Conservation (phyloP, 192 early-diverging fungal genomes). For the Entomortierella parvispora region DNA sequence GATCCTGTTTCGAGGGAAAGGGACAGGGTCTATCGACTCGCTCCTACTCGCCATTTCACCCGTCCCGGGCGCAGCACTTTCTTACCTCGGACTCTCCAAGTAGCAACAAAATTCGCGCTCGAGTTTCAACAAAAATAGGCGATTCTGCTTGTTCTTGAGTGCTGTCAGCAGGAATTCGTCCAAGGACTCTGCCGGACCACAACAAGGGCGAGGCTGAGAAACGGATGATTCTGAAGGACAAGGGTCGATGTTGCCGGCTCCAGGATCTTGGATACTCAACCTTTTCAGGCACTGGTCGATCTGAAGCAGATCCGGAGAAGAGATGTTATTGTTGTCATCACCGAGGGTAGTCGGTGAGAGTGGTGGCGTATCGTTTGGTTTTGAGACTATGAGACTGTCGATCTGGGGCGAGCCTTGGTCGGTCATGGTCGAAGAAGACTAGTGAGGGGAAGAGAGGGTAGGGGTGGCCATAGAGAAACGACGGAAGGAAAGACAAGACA, state of each 20-base stretch:
- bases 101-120: conserved; percentile 73
- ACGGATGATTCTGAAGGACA: neutral
- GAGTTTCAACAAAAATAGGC: conserved; percentile 74
- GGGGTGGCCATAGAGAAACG: too few species aligned
- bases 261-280: too few species aligned
- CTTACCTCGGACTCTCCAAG: conserved; percentile 63
- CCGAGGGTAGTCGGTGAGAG: too few species aligned
- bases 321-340: too few species aligned
- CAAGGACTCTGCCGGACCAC: conserved; percentile 16
- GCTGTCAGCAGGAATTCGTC: conserved; percentile 69
- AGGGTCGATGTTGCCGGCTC: conserved; percentile 1
- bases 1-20: neutral
- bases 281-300: too few species aligned
- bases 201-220: neutral
- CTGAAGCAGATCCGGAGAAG: too few species aligned
- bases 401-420: too few species aligned
- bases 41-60: neutral
- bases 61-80: too few species aligned
- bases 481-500: neutral
- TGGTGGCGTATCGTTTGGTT: too few species aligned
- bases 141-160: conserved; percentile 68
- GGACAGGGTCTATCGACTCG: neutral
- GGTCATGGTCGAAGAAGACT: too few species aligned
- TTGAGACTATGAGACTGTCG: too few species aligned
- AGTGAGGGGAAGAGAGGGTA: too few species aligned